Conservation (phyloP, 192 early-diverging fungal species). For the Coemansia sp. region DNA sequence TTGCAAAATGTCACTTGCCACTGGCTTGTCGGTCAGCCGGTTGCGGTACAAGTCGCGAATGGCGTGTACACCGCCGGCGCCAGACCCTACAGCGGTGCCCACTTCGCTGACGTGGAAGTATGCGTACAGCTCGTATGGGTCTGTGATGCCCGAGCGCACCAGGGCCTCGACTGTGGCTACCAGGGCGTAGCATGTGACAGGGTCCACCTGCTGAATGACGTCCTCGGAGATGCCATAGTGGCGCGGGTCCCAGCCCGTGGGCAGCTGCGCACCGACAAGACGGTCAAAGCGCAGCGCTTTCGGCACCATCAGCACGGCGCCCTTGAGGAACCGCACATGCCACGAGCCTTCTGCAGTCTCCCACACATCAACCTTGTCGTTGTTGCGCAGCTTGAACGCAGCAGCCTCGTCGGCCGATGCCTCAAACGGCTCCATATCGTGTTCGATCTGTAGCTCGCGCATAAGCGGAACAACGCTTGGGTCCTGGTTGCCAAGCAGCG, state of each 20-base stretch:
- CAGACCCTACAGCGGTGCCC: conserved; percentile 86
- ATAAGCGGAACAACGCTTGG: conserved; percentile 81
- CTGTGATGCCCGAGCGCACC: conserved; percentile 86
- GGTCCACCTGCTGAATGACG: conserved; percentile 89
- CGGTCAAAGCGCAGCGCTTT: conserved; percentile 94
- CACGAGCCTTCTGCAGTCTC: conserved; percentile 57
- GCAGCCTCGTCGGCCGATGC: conserved; percentile 83
- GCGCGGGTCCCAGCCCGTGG: conserved; percentile 90
- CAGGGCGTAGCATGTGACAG: conserved; percentile 83
- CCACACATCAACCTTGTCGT: conserved; percentile 67
- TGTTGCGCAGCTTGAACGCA: conserved; percentile 82
- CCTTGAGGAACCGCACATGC: conserved; percentile 80
- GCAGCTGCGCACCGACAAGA: conserved; percentile 88
- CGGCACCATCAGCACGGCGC: conserved; percentile 83
- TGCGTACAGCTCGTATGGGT: conserved; percentile 96
- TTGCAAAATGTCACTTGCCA: conserved; percentile 91
- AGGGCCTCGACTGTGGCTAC: conserved; percentile 91
- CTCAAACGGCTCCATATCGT: conserved; percentile 86
- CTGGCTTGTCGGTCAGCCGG: conserved; percentile 75
- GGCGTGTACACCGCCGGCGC: conserved; percentile 84
- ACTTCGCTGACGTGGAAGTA: conserved; percentile 93
- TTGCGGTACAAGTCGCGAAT: conserved; percentile 77
- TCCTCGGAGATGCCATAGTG: conserved; percentile 92
- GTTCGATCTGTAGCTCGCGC: conserved; percentile 86
- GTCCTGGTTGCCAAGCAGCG: conserved; percentile 72